Conservation (phyloP, 106 monocot genomes). For the Ottelia alismoides region DNA sequence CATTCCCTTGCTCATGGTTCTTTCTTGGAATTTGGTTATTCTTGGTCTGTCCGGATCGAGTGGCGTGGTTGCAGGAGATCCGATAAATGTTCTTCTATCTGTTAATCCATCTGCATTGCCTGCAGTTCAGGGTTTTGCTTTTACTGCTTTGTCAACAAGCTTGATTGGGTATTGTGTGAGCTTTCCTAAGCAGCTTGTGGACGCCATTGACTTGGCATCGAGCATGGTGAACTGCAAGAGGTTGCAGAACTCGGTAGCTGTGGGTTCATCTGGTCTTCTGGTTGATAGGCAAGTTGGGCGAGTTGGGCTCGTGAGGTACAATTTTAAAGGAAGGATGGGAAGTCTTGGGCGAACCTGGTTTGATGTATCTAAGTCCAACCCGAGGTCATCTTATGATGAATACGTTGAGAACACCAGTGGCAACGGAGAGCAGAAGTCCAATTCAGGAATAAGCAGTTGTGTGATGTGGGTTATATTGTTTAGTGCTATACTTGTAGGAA, state of each 20-base stretch:
- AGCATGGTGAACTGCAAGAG: neutral
- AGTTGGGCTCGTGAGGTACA: no score
- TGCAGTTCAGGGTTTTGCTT: slow-evolving; percentile 70
- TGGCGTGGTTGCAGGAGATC: slow-evolving; percentile 18
- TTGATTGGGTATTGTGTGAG: slow-evolving; percentile 76
- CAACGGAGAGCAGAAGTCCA: no score
- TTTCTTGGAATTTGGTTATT: slow-evolving; percentile 76
- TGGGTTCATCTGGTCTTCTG: no score
- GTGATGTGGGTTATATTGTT: slow-evolving; percentile 49
- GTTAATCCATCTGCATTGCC: slow-evolving; percentile 62
- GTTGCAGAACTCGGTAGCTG: neutral
- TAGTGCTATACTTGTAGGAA: slow-evolving; percentile 32
- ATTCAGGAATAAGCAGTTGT: no score
- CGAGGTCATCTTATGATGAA: no score
- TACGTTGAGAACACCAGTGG: no score
- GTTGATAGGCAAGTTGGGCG: no score
- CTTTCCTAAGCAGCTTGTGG: slow-evolving; percentile 64
- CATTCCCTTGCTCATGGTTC: slow-evolving; percentile 61
- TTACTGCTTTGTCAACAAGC: slow-evolving; percentile 63
- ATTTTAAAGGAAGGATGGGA: no score
- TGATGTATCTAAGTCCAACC: no score
- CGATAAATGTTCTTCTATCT: slow-evolving; percentile 59
- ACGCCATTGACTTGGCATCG: slow-evolving; percentile 29
- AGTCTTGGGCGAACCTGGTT: no score
- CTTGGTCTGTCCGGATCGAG: slow-evolving; percentile 26